Evolutionary conservation across 352 stramenopile genomes (phyloP), one percentile per base, ranked within the genome.

Genomic region (Phytophthora constricta): DNA sequence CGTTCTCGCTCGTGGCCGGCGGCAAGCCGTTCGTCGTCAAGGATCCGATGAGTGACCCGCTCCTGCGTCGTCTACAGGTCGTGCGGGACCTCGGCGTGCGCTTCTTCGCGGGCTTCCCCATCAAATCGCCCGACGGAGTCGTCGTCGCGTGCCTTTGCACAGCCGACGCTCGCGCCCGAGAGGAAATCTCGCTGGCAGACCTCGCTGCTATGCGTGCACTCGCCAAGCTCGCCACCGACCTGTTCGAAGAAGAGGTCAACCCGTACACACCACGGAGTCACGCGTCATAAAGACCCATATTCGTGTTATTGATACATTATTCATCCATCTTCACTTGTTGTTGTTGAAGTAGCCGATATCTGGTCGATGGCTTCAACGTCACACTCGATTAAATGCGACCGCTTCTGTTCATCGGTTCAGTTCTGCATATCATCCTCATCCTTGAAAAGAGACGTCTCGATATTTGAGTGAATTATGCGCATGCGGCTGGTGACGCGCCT

Each of bases 91-190:
- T 75, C 0, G 63, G 68, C 26, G 66, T 86, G 31, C 78, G 59
- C 0, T 91, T 90, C 60, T 86, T 84, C 59, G 80, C 80, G 1
- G 65, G 80, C 1, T 89, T 89, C 53, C 82, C 84, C 43, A 78
- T 91, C 39, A 70, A 69, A 13, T 65, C 64, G 3, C 55, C 57
- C 11, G 39, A 66, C 26, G 70, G 67, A 0, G 33, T 34, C 3
- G 50, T 77, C 5, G 47, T 72, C 5, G 84, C 80, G 4, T 79
- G 70, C 23, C 65, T 92, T 10, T 90, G 80, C 49, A 68, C 71
- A 0, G 27, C 79, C 3, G 74, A 85, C 65, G 62, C 65, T 0
- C 37, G 67, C 9, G 19, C 60, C 5, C 73, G 77, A 19, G 73
- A 75, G 17, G 72, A 61, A 25, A 62, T 88, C 42, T 70, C 76